These are phyloP conservation scores for Pilatotrama ljubarskyi DNA, from an alignment of 768 basidiomycete genomes.

Conservation along the genomic window DNA sequence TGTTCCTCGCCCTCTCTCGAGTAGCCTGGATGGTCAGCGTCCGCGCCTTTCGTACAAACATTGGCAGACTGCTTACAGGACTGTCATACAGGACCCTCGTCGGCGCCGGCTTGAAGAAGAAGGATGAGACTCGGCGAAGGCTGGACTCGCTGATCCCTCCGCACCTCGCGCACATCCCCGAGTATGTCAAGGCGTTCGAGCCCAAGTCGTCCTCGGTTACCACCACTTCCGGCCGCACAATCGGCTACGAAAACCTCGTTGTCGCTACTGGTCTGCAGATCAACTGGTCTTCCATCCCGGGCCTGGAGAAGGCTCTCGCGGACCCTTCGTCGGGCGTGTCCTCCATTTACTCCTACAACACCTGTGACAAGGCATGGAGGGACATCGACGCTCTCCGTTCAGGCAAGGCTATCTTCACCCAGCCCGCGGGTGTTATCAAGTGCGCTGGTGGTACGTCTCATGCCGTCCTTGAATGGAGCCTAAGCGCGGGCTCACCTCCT, in stretches of 20 bases:
- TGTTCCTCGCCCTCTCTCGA: slow-evolving; percentile 14
- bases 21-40: slow-evolving; percentile 84
- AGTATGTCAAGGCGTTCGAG: slow-evolving; percentile 72
- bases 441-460: slow-evolving; percentile 78
- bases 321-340: slow-evolving; percentile 81
- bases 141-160: slow-evolving; percentile 72
- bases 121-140: slow-evolving; percentile 65
- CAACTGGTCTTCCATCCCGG: slow-evolving; percentile 77
- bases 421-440: slow-evolving; percentile 90
- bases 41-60: neutral
- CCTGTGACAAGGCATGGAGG: slow-evolving; percentile 86
- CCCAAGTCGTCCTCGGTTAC: slow-evolving; percentile 74
- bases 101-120: slow-evolving; percentile 79
- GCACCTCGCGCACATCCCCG: slow-evolving; percentile 68
- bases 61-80: neutral
- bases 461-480: no score
- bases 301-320: slow-evolving; percentile 74
- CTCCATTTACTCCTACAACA: slow-evolving; percentile 88
- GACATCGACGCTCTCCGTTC: slow-evolving; percentile 74
- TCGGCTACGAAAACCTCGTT: slow-evolving; percentile 84
- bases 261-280: slow-evolving; percentile 88
- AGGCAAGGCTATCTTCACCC: slow-evolving; percentile 92
- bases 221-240: slow-evolving; percentile 64
- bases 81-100: slow-evolving; percentile 74
- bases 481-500: neutral